Base-by-base conservation (phyloP, 176 grass and related monocot species). In the Alloteropsis semialata region DNA sequence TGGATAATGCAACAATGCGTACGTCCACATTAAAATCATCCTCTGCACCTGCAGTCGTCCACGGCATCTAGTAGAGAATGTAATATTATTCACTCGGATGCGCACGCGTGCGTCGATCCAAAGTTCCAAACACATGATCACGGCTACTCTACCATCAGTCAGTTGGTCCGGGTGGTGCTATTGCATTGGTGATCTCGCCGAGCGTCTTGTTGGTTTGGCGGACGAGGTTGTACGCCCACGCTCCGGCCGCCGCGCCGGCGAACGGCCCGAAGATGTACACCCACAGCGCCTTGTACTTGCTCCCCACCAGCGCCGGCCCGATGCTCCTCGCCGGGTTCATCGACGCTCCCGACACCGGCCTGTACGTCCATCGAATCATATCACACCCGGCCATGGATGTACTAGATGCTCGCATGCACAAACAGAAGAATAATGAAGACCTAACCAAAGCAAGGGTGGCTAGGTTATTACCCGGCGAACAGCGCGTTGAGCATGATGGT, bases 321-420 rank as follows among this genome's bases (percentile, higher is more conserved):
- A 98, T 41, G 61, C 78, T 95, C 60, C 92, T 87, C 14, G 80
- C 93, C 10, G 91, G 93, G 66, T 98, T 98, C 96, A 93, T 98
- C 24, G 91, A 98, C 15, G 89, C 91, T 36, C 96, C 91, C 1
- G 96, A 90, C 80, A 98, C 85, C 27, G 87, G 85, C 65, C 92
- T 97, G 65, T 34, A 6, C 3, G 33, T 65, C 8, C 5, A 5
- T 10, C 22, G 1, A 10, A 51, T 50, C 22, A 56, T n/a, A 57
- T 12, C 54, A n/a, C 22, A 57, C 54, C 8, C 55, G 55, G n/a
- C 55, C 55, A 5, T 58, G 55, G 10, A 58, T 58, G 13, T 57
- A 21, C 5, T 53, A 53, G 6, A 58, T 25, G 55, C 10, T 25
- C 4, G 5, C 16, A 5, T 18, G 16, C 17, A 1, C 5, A 19